A percentile compares a stretch with the other conserved stretches of the same genome.
These are phyloP conservation scores for Colletotrichum costaricense DNA, from an alignment of 2,329 filamentous ascomycete genomes.

Conservation along the genomic window DNA sequence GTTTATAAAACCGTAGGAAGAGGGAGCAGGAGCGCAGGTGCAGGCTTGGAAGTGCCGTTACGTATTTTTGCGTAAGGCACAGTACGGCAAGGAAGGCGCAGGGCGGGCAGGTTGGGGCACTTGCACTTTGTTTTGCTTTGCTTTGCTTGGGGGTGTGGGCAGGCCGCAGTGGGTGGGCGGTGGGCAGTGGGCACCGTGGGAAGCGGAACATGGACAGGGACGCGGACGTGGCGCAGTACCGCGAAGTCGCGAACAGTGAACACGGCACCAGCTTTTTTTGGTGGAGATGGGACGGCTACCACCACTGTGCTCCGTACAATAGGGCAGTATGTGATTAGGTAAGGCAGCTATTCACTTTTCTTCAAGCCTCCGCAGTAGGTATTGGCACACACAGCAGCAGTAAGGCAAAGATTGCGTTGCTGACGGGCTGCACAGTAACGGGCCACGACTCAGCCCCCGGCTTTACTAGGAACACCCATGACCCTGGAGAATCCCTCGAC, in stretches of 20 bases:
- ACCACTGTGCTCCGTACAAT: conserved; percentile 4
- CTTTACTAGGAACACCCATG: conserved; percentile 29
- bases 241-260: not conserved
- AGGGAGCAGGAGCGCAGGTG: not conserved
- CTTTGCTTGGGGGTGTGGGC: too few species aligned
- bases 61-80: conserved; percentile 14
- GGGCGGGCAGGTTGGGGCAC: conserved; percentile 11
- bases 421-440: conserved; percentile 31
- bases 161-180: too few species aligned
- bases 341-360: not conserved
- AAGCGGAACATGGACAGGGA: conserved; percentile 28
- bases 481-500: conserved; percentile 22
- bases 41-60: conserved; percentile 7
- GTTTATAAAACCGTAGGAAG: conserved; percentile 34
- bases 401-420: conserved; percentile 14
- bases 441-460: conserved; percentile 33
- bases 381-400: too few species aligned
- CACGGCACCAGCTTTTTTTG: conserved; percentile 9
- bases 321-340: not conserved
- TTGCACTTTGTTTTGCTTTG: too few species aligned
- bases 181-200: not conserved
- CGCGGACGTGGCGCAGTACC: conserved; percentile 33
- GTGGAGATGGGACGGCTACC: conserved; percentile 33
- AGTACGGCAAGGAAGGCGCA: conserved; percentile 29
- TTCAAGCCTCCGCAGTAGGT: too few species aligned